Evolutionary conservation across 2,329 filamentous ascomycete species (phyloP).

Genomic region (Dryadomyces sulphureus): DNA sequence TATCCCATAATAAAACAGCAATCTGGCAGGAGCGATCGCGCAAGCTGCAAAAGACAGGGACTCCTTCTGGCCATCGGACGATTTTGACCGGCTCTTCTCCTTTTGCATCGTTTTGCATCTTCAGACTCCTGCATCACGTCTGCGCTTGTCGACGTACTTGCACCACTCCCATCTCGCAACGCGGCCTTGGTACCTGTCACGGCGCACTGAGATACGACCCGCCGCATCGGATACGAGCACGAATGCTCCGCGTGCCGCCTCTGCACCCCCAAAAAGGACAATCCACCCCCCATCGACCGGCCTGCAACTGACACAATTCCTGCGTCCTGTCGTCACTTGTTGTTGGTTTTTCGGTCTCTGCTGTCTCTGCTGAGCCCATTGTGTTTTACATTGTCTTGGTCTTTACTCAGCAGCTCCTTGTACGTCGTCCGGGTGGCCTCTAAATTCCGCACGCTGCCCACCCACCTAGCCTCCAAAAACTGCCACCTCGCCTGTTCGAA

Average conservation of each 20-base stretch:
- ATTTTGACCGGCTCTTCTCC: background rate
- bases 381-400: background rate
- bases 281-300: background rate
- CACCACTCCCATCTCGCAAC: too few species aligned
- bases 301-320: background rate
- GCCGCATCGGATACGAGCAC: background rate
- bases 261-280: background rate
- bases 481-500: background rate
- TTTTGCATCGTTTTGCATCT: background rate
- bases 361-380: background rate
- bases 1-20: background rate
- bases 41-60: too few species aligned
- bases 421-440: background rate
- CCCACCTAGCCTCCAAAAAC: background rate
- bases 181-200: too few species aligned
- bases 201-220: background rate
- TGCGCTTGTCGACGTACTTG: too few species aligned
- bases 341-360: background rate
- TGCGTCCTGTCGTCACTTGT: background rate
- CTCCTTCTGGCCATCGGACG: too few species aligned
- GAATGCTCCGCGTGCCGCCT: background rate
- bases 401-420: background rate
- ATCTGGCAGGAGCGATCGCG: background rate
- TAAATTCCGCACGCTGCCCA: background rate
- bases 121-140: too few species aligned